A percentile compares a stretch with the other conserved stretches of the same genome.
Conservation (phyloP, 345 rosid genomes). For the Syzygium aqueum region DNA sequence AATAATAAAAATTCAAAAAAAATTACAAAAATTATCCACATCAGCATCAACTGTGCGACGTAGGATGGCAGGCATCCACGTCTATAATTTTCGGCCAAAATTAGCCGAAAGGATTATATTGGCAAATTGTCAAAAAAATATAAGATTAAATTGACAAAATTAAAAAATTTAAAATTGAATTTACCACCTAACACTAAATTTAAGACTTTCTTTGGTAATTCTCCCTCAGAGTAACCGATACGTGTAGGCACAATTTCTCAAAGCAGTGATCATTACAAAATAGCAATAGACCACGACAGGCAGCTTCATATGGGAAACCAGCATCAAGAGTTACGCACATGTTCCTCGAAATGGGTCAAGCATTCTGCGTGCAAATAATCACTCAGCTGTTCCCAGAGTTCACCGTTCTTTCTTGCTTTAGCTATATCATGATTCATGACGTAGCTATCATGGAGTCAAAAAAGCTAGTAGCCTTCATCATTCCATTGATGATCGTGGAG, state of each 20-base stretch:
- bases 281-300: neutral
- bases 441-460: neutral
- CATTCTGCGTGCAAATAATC: neutral
- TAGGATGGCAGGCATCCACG: too few relatives aligned
- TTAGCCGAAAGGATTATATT: too few relatives aligned
- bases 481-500: neutral
- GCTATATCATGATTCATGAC: neutral
- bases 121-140: too few relatives aligned
- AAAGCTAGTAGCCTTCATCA: neutral
- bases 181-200: fast-evolving
- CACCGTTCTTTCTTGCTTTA: neutral
- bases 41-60: too few relatives aligned
- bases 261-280: neutral
- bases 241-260: neutral
- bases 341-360: neutral
- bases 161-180: too few relatives aligned
- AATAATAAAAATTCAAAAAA: too few relatives aligned
- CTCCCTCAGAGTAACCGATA: neutral
- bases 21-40: too few relatives aligned
- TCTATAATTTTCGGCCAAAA: too few relatives aligned
- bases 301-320: neutral
- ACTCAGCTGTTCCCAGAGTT: neutral
- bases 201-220: too few relatives aligned
- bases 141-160: too few relatives aligned
- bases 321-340: neutral